These are phyloP conservation scores for Dactylorhiza incarnata DNA, from an alignment of 106 monocot genomes.

Conservation along the genomic window DNA sequence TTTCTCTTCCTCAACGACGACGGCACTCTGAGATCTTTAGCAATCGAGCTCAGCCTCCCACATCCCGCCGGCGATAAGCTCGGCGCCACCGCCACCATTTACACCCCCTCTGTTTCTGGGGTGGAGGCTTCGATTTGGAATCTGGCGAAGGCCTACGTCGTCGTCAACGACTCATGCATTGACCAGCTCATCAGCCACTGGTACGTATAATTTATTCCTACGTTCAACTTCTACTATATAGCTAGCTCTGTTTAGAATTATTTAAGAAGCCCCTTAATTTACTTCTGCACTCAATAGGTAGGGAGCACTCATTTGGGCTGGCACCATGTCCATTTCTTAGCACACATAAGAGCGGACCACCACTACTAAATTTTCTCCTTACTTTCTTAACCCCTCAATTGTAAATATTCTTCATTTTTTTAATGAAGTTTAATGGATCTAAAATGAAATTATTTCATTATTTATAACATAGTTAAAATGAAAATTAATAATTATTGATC, in stretches of 20 bases:
- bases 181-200: conserved; percentile 73
- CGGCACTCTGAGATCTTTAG: conserved; percentile 47
- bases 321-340: no score
- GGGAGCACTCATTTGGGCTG: no score
- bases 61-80: conserved; percentile 7
- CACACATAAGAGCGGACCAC: no score
- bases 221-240: no score
- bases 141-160: conserved; percentile 55
- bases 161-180: conserved; percentile 47
- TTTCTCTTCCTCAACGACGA: conserved; percentile 31
- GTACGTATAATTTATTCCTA: no score
- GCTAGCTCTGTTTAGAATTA: neutral
- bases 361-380: no score
- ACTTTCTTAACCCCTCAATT: no score
- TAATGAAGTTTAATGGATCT: no score
- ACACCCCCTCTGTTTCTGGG: conserved; percentile 37
- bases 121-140: conserved; percentile 44
- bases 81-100: conserved; percentile 16
- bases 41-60: conserved; percentile 52
- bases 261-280: neutral
- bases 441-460: no score
- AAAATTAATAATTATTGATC: no score
- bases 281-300: neutral
- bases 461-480: no score
- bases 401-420: no score